phyloP scores from a whole-genome alignment of 345 rosid species.

The Gossypium anomalum region DNA sequence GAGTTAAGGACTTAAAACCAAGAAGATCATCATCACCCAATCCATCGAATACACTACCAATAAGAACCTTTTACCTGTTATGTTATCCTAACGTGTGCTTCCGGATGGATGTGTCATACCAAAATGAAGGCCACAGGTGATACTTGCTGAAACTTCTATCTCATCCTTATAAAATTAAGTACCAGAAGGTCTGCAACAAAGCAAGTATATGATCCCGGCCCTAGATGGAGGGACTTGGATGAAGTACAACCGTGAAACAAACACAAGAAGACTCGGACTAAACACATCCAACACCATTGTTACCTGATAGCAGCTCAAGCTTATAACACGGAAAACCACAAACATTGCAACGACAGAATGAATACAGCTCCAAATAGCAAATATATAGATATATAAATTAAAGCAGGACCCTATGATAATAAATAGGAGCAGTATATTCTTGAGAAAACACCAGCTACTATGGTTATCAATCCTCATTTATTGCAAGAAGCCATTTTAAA shows the following conservation, averaged over 20 bases:
- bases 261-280: background rate
- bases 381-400: background rate
- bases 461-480: background rate
- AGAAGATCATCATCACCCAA: too few species aligned
- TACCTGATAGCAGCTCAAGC: background rate
- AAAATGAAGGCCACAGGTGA: too few species aligned
- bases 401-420: background rate
- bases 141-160: background rate
- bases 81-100: too few species aligned
- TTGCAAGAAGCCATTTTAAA: background rate
- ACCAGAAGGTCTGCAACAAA: background rate
- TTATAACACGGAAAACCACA: background rate
- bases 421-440: background rate
- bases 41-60: too few species aligned
- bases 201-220: background rate
- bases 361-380: background rate
- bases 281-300: background rate
- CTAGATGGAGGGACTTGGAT: background rate
- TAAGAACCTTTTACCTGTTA: too few species aligned
- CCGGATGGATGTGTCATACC: too few species aligned
- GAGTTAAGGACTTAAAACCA: too few species aligned
- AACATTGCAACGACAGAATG: background rate
- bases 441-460: background rate
- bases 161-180: background rate
- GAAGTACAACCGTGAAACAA: background rate